Evolutionary conservation across 2,329 filamentous ascomycete species (phyloP).

Genomic region (Coniochaeta hoffmannii): DNA sequence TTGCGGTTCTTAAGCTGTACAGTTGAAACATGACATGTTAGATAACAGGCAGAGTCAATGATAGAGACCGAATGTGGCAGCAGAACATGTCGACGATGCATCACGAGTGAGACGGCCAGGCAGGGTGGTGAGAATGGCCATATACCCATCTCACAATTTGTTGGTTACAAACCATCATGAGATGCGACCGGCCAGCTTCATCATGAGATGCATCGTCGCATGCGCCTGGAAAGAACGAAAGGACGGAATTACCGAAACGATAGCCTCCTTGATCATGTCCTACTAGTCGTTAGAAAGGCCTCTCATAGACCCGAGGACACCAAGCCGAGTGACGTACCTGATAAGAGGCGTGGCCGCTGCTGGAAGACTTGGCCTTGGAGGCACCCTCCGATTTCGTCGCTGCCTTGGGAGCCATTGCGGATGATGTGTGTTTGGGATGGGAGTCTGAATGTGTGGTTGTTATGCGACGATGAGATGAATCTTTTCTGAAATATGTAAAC

Average conservation of each 20-base stretch:
- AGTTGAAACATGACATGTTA: conserved; percentile 27
- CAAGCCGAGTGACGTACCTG: conserved; percentile 37
- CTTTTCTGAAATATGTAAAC: too few species aligned
- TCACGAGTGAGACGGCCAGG: neutral
- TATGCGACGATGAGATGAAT: conserved; percentile 9
- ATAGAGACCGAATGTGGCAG: neutral
- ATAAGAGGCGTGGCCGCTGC: conserved; percentile 45
- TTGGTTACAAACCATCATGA: neutral
- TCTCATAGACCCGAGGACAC: conserved; percentile 6
- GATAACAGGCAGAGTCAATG: conserved; percentile 14
- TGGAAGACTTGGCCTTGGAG: conserved; percentile 40
- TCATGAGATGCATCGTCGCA: conserved; percentile 16
- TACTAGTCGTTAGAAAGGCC: conserved; percentile 29
- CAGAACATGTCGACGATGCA: neutral
- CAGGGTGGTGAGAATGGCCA: neutral
- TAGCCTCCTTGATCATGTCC: conserved; percentile 59
- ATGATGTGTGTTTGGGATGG: conserved; percentile 14
- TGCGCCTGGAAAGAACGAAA: conserved; percentile 29
- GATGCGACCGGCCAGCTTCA: neutral
- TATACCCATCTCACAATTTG: neutral
- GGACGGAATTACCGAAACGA: conserved; percentile 46
- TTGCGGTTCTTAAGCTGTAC: conserved; percentile 55
- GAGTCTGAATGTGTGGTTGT: conserved; percentile 10
- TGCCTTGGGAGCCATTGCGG: conserved; percentile 53
- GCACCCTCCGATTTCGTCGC: conserved; percentile 41